Evolutionary conservation across 768 basidiomycete genomes (phyloP).

Genomic region (Mycena rosella): DNA sequence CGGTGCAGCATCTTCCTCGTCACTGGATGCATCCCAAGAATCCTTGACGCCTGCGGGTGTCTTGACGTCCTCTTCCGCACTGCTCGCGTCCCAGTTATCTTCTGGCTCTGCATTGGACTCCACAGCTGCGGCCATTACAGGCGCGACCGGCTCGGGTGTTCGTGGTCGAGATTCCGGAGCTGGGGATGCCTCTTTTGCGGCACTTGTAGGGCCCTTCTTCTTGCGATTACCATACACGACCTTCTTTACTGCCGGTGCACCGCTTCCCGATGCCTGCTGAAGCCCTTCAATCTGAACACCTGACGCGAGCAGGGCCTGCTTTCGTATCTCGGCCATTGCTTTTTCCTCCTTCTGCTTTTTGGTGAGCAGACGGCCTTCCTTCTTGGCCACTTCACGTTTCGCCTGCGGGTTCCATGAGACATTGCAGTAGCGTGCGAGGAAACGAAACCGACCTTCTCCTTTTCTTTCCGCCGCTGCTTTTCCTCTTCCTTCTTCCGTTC

Average conservation of each 20-base stretch:
- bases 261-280: slow-evolving; percentile 64
- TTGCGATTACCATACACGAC: slow-evolving; percentile 88
- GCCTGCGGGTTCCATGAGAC: slow-evolving; percentile 60
- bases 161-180: slow-evolving; percentile 67
- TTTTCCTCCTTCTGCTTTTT: slow-evolving; percentile 97
- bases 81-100: slow-evolving; percentile 80
- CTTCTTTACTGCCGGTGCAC: slow-evolving; percentile 70
- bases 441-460: slow-evolving; percentile 74
- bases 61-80: slow-evolving; percentile 56
- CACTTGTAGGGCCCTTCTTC: slow-evolving; percentile 68
- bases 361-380: slow-evolving; percentile 95
- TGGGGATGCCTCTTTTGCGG: slow-evolving; percentile 65
- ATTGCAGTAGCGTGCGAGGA: slow-evolving; percentile 9
- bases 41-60: slow-evolving; percentile 51
- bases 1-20: slow-evolving; percentile 51
- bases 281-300: slow-evolving; percentile 93
- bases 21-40: slow-evolving; percentile 65
- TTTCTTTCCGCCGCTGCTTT: slow-evolving; percentile 87
- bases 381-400: slow-evolving; percentile 91
- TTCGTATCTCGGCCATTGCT: slow-evolving; percentile 90
- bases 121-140: slow-evolving; percentile 43
- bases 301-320: slow-evolving; percentile 89
- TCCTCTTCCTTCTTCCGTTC: slow-evolving; percentile 83
- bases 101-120: slow-evolving; percentile 52
- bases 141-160: slow-evolving; percentile 57